Conservation (phyloP, 139 green algal genomes). For the Pedinophyceae sp. region DNA sequence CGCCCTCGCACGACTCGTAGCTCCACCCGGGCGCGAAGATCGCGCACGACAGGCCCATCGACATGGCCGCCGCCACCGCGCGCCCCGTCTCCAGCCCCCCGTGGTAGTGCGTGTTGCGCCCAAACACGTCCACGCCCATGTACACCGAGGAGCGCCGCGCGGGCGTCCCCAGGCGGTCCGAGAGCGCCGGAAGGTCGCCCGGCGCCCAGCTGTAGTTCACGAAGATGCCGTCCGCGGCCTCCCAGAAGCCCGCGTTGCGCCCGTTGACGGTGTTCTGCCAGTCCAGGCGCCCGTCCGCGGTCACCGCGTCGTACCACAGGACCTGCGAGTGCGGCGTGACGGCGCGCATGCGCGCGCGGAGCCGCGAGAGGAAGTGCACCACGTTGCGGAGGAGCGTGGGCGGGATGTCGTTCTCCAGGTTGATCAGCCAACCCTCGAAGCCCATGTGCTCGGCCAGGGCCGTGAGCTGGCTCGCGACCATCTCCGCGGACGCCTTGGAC, state of each 20-base stretch:
- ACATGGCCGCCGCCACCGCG: background rate
- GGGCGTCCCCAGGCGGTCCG: background rate
- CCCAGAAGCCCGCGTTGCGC: slow-evolving; percentile 11
- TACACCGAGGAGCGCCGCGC: slow-evolving; percentile 10
- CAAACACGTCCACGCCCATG: slow-evolving; percentile 16
- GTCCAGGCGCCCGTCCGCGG: slow-evolving; percentile 9
- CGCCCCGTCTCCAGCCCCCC: background rate
- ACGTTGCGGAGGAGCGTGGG: slow-evolving; percentile 3
- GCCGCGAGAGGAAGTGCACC: slow-evolving; percentile 9
- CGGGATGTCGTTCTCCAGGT: slow-evolving; percentile 15
- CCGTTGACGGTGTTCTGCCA: slow-evolving; percentile 17
- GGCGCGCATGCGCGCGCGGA: background rate
- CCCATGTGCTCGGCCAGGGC: slow-evolving; percentile 7
- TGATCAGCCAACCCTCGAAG: slow-evolving; percentile 22
- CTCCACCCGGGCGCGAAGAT: slow-evolving; percentile 1
- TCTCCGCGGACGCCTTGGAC: background rate
- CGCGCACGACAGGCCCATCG: background rate
- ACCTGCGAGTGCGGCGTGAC: background rate
- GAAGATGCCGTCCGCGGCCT: slow-evolving; percentile 14
- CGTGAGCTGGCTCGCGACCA: slow-evolving; percentile 4
- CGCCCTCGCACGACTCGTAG: background rate
- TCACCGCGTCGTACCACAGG: slow-evolving; percentile 10
- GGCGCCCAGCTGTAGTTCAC: slow-evolving; percentile 17
- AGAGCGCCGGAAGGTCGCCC: background rate
- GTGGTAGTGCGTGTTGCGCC: background rate